Base-by-base conservation (phyloP, 805 yeast genomes). In the Ogataea angusta region DNA sequence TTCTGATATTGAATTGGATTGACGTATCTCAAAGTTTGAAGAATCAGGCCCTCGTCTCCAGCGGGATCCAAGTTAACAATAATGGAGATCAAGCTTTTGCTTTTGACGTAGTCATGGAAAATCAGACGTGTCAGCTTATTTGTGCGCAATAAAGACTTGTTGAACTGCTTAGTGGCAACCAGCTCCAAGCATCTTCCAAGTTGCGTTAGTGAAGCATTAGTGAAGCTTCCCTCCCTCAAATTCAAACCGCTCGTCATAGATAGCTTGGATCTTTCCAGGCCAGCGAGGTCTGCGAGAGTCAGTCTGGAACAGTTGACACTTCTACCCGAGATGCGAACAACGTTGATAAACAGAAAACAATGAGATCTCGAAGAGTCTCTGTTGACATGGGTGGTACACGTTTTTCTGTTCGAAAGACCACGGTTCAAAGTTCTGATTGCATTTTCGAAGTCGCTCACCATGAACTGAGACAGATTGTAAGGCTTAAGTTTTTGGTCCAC, bases 261-360 rank as follows among this genome's bases (percentile, higher is more conserved):
- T 10, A 60, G 46, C 42, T 70, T 72, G 8, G 73, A 63, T 49
- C 79, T 63, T 53, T 76, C 80, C 7, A 76, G 64, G 1, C 80
- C 61, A 2, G 80, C 78, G 14, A 77, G 50, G 47, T 77, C 81
- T 0, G 73, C 75, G 30, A 77, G 54, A 0, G 75, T 70, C 19
- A 76, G 56, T 34, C 75, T 63, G 5, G 74, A 54, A 2, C 63
- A 53, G 26, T 48, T 53, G 2, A 59, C 28, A 33, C 49, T 34
- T 14, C 36, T 38, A 17, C 62, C 61, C 39, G 46, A 45, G 15
- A 45, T 42, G 30, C 51, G 56, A 10, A 52, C 23, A 5, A 69
- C 45, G 42, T 72, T 72, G 34, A 76, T 61, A 39, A 68, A 66
- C 3, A 70, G 59, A 48, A 76, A 72, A n/a, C 76, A 67, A 48